Evolutionary conservation across 2,329 filamentous ascomycete species (phyloP).

Genomic region (Colletotrichum cuscutae): DNA sequence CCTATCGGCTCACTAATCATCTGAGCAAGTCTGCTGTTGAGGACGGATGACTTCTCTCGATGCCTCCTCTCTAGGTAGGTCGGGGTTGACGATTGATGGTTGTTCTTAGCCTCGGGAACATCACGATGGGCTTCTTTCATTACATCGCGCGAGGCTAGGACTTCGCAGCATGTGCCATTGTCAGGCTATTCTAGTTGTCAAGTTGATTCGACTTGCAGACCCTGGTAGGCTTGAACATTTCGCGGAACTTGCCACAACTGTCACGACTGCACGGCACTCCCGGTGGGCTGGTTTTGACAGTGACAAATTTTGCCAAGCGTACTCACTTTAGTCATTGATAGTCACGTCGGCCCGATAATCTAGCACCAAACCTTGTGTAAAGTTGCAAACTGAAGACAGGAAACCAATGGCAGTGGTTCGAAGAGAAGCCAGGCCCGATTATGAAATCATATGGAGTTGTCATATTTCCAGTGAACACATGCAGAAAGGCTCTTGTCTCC

Average conservation of each 20-base stretch:
- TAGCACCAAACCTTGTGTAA: no score
- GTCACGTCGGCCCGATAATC: not conserved
- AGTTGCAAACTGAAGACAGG: no score
- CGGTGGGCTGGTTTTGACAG: not conserved
- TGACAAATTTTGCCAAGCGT: not conserved
- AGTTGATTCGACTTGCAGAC: not conserved
- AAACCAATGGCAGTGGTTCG: no score
- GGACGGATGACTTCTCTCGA: not conserved
- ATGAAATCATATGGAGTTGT: no score
- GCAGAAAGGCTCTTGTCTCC: no score
- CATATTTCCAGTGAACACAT: no score
- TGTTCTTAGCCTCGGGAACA: not conserved
- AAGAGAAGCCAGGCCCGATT: no score
- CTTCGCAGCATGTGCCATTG: not conserved
- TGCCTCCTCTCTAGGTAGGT: not conserved
- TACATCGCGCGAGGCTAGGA: not conserved
- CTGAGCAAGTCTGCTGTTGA: not conserved
- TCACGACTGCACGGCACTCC: not conserved
- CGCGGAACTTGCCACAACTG: not conserved
- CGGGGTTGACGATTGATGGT: not conserved
- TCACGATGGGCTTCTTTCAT: not conserved
- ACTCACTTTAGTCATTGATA: not conserved
- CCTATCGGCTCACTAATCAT: not conserved
- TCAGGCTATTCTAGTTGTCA: not conserved
- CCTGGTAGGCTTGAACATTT: not conserved